Evolutionary conservation across 768 basidiomycete species (phyloP).

Genomic region (Auricularia cornea): DNA sequence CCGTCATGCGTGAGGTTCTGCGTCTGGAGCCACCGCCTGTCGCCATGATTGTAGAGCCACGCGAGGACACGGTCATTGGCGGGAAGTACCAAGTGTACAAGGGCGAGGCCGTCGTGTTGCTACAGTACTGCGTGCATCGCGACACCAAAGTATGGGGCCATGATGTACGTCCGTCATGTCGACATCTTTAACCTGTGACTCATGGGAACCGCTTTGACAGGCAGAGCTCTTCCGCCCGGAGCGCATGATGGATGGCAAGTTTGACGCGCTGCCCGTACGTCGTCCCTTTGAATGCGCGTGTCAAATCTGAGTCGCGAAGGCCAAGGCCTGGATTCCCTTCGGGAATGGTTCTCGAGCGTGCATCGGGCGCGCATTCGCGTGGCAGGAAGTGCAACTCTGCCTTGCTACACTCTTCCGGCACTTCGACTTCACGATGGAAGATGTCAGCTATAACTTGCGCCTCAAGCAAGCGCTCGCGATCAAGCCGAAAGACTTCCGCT

Average conservation of each 20-base stretch:
- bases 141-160: constrained; percentile 41
- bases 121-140: constrained; percentile 26
- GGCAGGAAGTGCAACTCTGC: constrained; percentile 38
- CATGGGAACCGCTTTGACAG: constrained; percentile 8
- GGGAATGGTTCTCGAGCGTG: constrained; percentile 21
- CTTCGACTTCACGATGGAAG: constrained; percentile 36
- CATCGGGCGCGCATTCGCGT: constrained; percentile 36
- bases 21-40: constrained; percentile 34
- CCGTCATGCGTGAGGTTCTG: constrained; percentile 27
- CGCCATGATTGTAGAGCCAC: constrained; percentile 23
- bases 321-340: constrained; percentile 36
- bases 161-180: constrained; percentile 29
- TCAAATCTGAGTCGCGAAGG: constrained; percentile 17
- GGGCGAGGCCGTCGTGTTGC: constrained; percentile 20
- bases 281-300: not conserved
- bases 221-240: constrained; percentile 36
- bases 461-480: constrained; percentile 27
- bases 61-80: constrained; percentile 30
- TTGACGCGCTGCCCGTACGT: constrained; percentile 36
- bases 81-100: constrained; percentile 32
- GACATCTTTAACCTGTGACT: not conserved
- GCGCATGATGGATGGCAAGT: constrained; percentile 41
- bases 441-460: constrained; percentile 36
- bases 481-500: not conserved
- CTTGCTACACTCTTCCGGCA: constrained; percentile 35